Conservation (phyloP, 371 early-diverging fungal genomes). For the Mitosporidium daphniae region DNA sequence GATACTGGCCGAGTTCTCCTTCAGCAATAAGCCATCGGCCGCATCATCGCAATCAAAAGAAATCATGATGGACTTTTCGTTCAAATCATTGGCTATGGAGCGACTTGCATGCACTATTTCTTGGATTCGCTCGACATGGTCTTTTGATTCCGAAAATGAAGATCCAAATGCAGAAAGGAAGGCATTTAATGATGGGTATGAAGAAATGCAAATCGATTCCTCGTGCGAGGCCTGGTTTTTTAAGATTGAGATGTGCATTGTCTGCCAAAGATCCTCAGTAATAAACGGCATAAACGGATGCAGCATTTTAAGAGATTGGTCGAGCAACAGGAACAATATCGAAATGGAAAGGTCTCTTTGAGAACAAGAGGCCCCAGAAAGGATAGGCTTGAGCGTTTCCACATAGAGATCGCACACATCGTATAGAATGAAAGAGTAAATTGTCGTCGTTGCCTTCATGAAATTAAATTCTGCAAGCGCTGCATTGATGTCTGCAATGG, state of each 20-base stretch:
- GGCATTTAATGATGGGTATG: constrained; percentile 20
- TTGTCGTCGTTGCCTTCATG: constrained; percentile 52
- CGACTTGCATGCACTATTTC: too few species aligned
- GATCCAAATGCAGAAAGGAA: too few species aligned
- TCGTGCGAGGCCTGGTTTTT: constrained; percentile 18
- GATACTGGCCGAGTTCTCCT: too few species aligned
- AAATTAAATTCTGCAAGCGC: constrained; percentile 52
- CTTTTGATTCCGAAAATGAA: too few species aligned
- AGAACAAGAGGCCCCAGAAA: constrained; percentile 15
- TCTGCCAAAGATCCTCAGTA: constrained; percentile 91
- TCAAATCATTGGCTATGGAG: too few species aligned
- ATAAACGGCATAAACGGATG: constrained; percentile 98
- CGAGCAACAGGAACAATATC: constrained; percentile 42
- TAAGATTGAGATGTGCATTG: too few species aligned
- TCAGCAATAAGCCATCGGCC: too few species aligned
- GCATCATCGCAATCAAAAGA: too few species aligned
- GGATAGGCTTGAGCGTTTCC: constrained; percentile 49
- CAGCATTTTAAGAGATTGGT: constrained; percentile 51
- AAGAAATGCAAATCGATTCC: constrained; percentile 19
- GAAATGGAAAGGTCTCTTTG: constrained; percentile 6
- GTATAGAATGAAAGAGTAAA: constrained; percentile 75
- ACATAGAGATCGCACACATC: constrained; percentile 92
- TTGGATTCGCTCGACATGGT: too few species aligned
- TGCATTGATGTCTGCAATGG: constrained; percentile 28
- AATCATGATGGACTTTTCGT: too few species aligned